These are phyloP conservation scores for Tirmania nivea DNA, from an alignment of 495 filamentous ascomycete genomes.

Conservation along the genomic window DNA sequence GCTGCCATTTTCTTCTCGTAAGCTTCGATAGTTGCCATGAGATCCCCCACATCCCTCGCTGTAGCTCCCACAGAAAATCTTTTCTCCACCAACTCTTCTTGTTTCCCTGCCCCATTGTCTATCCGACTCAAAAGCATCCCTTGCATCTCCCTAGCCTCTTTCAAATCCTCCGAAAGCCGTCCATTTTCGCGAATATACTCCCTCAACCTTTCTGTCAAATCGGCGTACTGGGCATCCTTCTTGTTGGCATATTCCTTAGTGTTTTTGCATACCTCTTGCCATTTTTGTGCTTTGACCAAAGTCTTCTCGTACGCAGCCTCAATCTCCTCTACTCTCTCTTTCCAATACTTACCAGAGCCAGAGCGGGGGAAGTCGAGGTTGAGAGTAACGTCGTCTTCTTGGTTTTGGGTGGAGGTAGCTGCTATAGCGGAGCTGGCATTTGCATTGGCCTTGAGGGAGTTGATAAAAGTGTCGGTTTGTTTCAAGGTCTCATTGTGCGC, in stretches of 20 bases:
- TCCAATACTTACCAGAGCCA: conserved; percentile 83
- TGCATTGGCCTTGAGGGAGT: conserved; percentile 7
- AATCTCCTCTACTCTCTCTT: conserved; percentile 66
- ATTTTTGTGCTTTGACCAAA: conserved; percentile 52
- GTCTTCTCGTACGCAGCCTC: conserved; percentile 37
- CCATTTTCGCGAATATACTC: conserved; percentile 37
- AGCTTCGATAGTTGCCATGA: conserved; percentile 33
- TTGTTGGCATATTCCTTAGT: conserved; percentile 76
- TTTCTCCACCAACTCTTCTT: conserved; percentile 28
- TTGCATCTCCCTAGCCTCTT: conserved; percentile 12
- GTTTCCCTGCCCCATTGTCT: conserved; percentile 41
- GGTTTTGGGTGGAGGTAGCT: conserved; percentile 13
- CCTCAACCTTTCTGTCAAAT: conserved; percentile 47
- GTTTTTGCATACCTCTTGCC: conserved; percentile 57
- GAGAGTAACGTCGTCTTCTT: conserved; percentile 40
- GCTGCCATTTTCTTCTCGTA: conserved; percentile 23
- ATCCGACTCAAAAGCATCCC: conserved; percentile 15
- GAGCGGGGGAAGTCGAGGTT: conserved; percentile 66
- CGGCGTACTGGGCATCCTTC: conserved; percentile 62
- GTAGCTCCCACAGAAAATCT: neutral
- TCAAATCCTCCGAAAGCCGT: conserved; percentile 28
- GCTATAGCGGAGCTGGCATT: neutral
- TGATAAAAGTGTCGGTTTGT: conserved; percentile 9
- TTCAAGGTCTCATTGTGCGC: conserved; percentile 19
- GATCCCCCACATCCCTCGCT: conserved; percentile 34